These are phyloP conservation scores for Calocera cornea DNA, from an alignment of 768 basidiomycete genomes.

Conservation along the genomic window DNA sequence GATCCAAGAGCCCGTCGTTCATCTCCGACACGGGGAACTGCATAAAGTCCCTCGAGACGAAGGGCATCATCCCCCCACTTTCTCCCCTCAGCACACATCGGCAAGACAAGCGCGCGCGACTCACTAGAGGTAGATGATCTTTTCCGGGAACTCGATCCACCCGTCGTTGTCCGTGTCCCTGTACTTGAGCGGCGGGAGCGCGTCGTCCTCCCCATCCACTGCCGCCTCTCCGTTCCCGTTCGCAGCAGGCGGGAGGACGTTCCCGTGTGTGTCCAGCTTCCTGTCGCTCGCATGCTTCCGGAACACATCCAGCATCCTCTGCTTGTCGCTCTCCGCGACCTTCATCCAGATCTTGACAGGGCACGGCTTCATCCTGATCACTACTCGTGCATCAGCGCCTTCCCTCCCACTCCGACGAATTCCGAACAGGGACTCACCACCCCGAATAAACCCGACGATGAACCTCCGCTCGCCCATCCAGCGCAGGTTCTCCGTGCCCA, in stretches of 20 bases:
- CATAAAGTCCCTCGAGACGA: constrained; percentile 62
- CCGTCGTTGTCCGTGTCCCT: constrained; percentile 35
- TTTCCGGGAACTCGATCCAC: constrained; percentile 61
- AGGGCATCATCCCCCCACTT: constrained; percentile 63
- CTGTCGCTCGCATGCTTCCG: constrained; percentile 27
- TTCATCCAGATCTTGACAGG: constrained; percentile 59
- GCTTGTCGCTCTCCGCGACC: constrained; percentile 54
- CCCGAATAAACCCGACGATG: constrained; percentile 53
- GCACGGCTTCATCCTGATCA: constrained; percentile 48
- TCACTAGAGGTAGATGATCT: constrained; percentile 48
- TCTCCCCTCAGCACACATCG: neutral
- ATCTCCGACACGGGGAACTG: constrained; percentile 72
- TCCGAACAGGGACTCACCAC: constrained; percentile 34
- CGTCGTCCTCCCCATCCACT: constrained; percentile 12
- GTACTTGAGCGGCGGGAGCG: constrained; percentile 37
- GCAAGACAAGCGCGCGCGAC: constrained; percentile 3
- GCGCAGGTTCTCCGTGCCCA: constrained; percentile 61
- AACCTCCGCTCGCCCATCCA: constrained; percentile 83
- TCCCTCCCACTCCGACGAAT: neutral
- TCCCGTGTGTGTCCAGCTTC: no score
- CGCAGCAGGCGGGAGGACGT: no score
- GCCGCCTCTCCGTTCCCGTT: constrained; percentile 10
- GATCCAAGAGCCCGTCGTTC: constrained; percentile 64
- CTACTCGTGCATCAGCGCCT: constrained; percentile 26
- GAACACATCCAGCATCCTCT: constrained; percentile 46